Base-by-base conservation (phyloP, 2,329 filamentous ascomycete species). In the Emericellopsis atlantica region DNA sequence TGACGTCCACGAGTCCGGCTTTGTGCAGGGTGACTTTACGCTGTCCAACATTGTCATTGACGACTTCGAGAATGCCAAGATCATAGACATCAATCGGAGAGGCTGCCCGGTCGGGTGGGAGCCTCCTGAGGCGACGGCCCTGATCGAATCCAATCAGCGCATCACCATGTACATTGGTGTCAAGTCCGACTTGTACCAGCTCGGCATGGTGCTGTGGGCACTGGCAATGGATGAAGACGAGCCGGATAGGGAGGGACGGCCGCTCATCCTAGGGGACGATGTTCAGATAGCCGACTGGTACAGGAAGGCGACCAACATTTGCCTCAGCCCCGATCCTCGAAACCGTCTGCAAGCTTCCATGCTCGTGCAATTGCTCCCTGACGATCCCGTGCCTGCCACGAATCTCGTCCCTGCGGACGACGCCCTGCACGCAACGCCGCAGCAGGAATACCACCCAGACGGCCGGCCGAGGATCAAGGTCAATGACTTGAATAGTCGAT, bases 61-160 rank as follows among this genome's bases (percentile, higher is more conserved):
- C 57, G 71, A 73, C 11, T 64, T 83, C 35, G 81, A 88, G 54
- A 74, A 95, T 54, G 92, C 90, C 8, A 90, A 93, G 53, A 96
- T 98, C 49, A 98, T 98, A 54, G 92, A 98, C 60, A 95, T 98
- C 65, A 98, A 98, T 63, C 76, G 92, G 42, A 74, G 92, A 51
- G 92, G 92, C n/a, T 98, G 92, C 53, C 92, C 92, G 0, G 85
- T 96, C 5, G 90, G 90, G 21, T 98, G 92, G 92, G 92, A 98
- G 50, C 89, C 92, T 3, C 92, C 92, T 5, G 92, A 98, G 61
- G 83, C 93, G 42, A 82, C 81, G 14, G 74, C 76, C 6, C 76
- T 96, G 42, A 87, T 96, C 45, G 81, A 90, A 48, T 89, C 81
- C 58, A 85, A 84, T 43, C 89, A 95, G 59, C 76, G 87, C 24